A percentile compares a stretch with the other conserved stretches of the same genome.
These are phyloP conservation scores for Fusarium caatingaense DNA, from an alignment of 2,329 filamentous ascomycete species.

Conservation along the genomic window DNA sequence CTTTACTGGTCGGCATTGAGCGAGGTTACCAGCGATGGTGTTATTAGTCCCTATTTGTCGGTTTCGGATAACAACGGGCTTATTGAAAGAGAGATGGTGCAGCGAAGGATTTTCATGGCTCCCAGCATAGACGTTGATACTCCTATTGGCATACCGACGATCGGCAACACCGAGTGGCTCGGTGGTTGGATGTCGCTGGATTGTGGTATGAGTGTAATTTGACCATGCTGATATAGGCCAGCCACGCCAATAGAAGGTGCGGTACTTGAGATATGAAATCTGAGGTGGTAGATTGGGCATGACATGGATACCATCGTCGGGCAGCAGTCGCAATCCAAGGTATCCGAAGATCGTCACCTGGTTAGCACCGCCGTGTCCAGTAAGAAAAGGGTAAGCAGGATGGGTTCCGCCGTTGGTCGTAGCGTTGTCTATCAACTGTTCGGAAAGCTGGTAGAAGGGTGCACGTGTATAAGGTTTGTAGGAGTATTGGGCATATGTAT, in stretches of 20 bases:
- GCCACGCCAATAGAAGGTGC: constrained; percentile 1
- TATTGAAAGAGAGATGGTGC: background rate
- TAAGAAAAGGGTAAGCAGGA: constrained; percentile 1
- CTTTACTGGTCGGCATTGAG: background rate
- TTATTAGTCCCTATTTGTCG: background rate
- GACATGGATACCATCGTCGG: background rate
- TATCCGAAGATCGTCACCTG: constrained; percentile 3
- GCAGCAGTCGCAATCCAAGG: background rate
- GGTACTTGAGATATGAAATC: background rate
- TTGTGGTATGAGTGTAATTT: background rate
- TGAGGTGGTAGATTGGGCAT: background rate
- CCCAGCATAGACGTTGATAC: background rate
- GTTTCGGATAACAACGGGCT: background rate
- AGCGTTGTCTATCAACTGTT: constrained; percentile 3
- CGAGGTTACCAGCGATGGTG: background rate
- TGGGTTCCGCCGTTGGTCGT: background rate
- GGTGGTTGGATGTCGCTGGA: background rate
- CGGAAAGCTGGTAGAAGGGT: background rate
- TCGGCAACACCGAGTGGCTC: constrained; percentile 5
- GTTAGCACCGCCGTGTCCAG: constrained; percentile 2
- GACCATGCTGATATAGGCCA: constrained; percentile 13
- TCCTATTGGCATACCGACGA: background rate
- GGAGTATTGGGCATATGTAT: constrained; percentile 4
- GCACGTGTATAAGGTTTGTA: constrained; percentile 3
- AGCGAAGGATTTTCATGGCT: background rate